These are phyloP conservation scores for Glarea lozoyensis DNA, from an alignment of 495 filamentous ascomycete species.

Conservation along the genomic window DNA sequence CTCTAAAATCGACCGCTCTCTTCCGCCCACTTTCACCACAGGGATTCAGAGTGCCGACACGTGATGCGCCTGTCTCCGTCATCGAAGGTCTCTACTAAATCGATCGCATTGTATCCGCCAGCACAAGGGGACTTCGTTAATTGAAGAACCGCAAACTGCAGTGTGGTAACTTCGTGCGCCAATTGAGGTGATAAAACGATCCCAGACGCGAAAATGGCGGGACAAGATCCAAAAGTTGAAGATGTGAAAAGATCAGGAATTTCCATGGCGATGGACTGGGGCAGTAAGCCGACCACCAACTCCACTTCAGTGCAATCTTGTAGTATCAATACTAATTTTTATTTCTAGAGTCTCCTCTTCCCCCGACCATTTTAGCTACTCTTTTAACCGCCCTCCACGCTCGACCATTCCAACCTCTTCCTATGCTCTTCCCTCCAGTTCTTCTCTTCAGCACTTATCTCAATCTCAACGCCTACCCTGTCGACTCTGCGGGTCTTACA, in stretches of 20 bases:
- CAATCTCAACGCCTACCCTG: conserved; percentile 67
- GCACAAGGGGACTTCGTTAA: too few relatives aligned
- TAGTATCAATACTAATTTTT: neutral
- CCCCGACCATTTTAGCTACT: conserved; percentile 69
- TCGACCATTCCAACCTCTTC: conserved; percentile 64
- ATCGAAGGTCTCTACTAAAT: neutral
- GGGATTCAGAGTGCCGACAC: conserved; percentile 3
- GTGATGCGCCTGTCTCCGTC: conserved; percentile 5
- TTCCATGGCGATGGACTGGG: conserved; percentile 53
- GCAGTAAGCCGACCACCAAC: conserved; percentile 60
- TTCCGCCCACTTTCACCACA: too few relatives aligned
- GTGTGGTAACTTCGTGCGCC: too few relatives aligned
- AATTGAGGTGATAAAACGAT: too few relatives aligned
- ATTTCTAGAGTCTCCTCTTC: conserved; percentile 64
- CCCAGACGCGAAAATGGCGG: conserved; percentile 5
- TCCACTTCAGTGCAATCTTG: too few relatives aligned
- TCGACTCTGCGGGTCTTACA: conserved; percentile 73
- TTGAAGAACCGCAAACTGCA: too few relatives aligned
- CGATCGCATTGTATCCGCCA: too few relatives aligned
- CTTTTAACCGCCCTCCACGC: conserved; percentile 69
- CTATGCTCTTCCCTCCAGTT: conserved; percentile 73
- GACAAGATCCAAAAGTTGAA: conserved; percentile 15
- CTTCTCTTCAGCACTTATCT: conserved; percentile 84
- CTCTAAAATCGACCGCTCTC: neutral
- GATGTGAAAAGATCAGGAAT: conserved; percentile 37